Evolutionary conservation across 495 filamentous ascomycete genomes (phyloP).

Genomic region (Elasticomyces elasticus): DNA sequence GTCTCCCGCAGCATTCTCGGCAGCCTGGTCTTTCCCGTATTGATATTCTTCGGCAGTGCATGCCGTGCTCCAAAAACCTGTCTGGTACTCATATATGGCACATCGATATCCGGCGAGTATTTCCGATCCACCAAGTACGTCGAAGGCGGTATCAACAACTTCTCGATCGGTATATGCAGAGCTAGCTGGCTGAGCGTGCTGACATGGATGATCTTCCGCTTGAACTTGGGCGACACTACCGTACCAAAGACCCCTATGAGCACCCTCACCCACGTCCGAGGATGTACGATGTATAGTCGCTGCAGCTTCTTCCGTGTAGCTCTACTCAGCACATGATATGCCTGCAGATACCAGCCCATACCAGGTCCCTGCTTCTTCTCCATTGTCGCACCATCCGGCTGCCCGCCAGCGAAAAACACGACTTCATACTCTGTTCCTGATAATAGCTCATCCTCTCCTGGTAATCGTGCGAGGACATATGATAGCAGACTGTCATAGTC

Average conservation of each 20-base stretch:
- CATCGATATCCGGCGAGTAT: conserved; percentile 37
- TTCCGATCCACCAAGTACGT: conserved; percentile 45
- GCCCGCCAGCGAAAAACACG: conserved; percentile 46
- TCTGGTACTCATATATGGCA: conserved; percentile 39
- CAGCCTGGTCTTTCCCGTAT: conserved; percentile 33
- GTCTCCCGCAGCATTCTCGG: conserved; percentile 44
- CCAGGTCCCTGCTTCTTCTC: conserved; percentile 39
- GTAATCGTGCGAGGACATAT: conserved; percentile 45
- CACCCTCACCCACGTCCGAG: conserved; percentile 46
- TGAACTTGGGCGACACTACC: conserved; percentile 47
- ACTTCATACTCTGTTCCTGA: conserved; percentile 44
- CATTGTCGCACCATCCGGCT: conserved; percentile 30
- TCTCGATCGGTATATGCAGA: conserved; percentile 40
- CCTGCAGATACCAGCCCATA: conserved; percentile 50
- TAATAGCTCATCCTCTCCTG: conserved; percentile 44
- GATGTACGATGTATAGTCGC: conserved; percentile 48
- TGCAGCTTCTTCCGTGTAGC: conserved; percentile 45
- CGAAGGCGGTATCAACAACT: conserved; percentile 41
- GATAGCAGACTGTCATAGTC: conserved; percentile 48
- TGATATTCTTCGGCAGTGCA: conserved; percentile 33
- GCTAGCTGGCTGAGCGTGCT: conserved; percentile 40
- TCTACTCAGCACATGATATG: conserved; percentile 44
- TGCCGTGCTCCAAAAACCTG: conserved; percentile 36
- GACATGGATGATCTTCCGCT: conserved; percentile 47
- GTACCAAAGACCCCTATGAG: conserved; percentile 48